phyloP scores from a whole-genome alignment of 169 alveolate genomes.

The Plasmodium ovale region DNA sequence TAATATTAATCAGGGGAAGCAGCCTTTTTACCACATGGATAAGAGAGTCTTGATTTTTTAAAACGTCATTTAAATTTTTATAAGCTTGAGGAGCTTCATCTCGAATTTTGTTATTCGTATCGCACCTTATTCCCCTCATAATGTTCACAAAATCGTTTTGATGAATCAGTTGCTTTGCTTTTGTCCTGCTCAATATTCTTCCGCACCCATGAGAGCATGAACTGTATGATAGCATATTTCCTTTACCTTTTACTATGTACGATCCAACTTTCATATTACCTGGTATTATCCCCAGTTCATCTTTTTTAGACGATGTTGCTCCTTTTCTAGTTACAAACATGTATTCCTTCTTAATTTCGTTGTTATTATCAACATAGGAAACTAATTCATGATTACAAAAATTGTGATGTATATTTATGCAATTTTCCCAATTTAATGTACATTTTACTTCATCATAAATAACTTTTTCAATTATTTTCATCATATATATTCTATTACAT shows the following conservation, averaged over 20 bases:
- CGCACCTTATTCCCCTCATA: slow-evolving; percentile 75
- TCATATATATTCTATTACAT: slow-evolving; percentile 78
- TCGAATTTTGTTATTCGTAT: slow-evolving; percentile 53
- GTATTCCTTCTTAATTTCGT: slow-evolving; percentile 75
- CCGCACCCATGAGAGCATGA: slow-evolving; percentile 87
- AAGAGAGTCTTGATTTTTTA: slow-evolving; percentile 75
- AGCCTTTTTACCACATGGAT: slow-evolving; percentile 75
- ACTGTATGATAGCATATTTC: slow-evolving; percentile 75
- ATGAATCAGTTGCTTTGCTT: slow-evolving; percentile 79
- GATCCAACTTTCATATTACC: slow-evolving; percentile 79
- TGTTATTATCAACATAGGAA: slow-evolving; percentile 59
- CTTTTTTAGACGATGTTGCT: slow-evolving; percentile 78
- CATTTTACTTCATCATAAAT: slow-evolving; percentile 70
- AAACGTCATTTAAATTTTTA: slow-evolving; percentile 77
- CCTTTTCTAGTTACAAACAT: slow-evolving; percentile 86
- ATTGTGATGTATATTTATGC: slow-evolving; percentile 85
- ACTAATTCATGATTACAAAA: slow-evolving; percentile 81
- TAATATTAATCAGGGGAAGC: slow-evolving; percentile 81
- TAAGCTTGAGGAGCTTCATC: slow-evolving; percentile 87
- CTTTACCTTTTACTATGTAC: slow-evolving; percentile 60
- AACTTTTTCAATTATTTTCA: slow-evolving; percentile 73
- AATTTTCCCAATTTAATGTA: slow-evolving; percentile 44
- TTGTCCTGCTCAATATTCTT: slow-evolving; percentile 79
- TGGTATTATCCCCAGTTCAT: slow-evolving; percentile 84
- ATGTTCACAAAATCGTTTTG: slow-evolving; percentile 79